These are phyloP conservation scores for Aquilaria yunnanensis DNA, from an alignment of 345 rosid genomes.

Conservation along the genomic window DNA sequence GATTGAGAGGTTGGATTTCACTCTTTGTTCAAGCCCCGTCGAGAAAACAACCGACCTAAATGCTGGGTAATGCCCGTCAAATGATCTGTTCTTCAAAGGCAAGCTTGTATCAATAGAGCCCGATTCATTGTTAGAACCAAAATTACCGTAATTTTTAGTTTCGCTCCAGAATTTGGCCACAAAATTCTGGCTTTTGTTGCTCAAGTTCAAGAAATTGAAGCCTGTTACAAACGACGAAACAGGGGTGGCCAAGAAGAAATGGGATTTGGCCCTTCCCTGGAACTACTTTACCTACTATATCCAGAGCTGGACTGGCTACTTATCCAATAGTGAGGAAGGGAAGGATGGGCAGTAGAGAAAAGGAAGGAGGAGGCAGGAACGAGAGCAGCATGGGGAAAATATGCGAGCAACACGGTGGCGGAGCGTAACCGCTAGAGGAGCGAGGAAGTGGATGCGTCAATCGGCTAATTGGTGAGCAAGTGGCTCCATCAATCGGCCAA, in stretches of 20 bases:
- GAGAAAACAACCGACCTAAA: constrained; percentile 43
- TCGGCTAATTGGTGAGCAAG: too few species aligned
- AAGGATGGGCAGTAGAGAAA: too few species aligned
- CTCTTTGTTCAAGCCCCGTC: constrained; percentile 60
- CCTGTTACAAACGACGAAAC: constrained; percentile 16
- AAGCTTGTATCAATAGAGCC: constrained; percentile 52
- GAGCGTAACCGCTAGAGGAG: too few species aligned
- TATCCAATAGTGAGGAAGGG: too few species aligned
- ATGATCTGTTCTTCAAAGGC: constrained; percentile 75
- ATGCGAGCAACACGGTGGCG: too few species aligned
- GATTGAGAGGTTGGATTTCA: constrained; percentile 42
- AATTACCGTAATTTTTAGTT: constrained; percentile 46
- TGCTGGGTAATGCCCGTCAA: constrained; percentile 50
- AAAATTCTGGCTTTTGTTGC: constrained; percentile 71
- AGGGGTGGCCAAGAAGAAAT: constrained; percentile 7
- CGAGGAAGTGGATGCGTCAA: too few species aligned
- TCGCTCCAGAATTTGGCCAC: constrained; percentile 77
- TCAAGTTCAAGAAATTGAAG: constrained; percentile 58
- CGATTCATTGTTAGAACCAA: constrained; percentile 25
- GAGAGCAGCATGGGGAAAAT: too few species aligned
- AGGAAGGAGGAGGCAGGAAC: too few species aligned
- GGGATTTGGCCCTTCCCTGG: background rate
- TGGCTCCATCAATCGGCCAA: too few species aligned
- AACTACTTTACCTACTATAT: too few species aligned
- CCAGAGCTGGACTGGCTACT: too few species aligned